These are phyloP conservation scores for Schoenoplectus tabernaemontani DNA, from an alignment of 202 grass and related monocot species.

Conservation along the genomic window DNA sequence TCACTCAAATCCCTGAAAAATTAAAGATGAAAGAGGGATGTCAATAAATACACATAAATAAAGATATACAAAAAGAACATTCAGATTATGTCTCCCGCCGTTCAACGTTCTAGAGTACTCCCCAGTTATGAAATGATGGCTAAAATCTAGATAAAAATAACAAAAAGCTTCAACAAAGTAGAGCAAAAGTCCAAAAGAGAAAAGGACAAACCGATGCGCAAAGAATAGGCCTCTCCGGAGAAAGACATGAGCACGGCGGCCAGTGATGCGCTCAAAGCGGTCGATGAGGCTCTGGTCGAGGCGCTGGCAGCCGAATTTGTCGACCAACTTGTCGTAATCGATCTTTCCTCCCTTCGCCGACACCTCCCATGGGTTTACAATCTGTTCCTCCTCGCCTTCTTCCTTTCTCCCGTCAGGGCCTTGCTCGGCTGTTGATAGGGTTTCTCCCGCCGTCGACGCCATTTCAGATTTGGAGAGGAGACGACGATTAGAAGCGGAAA, in stretches of 20 bases:
- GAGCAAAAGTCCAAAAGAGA: background rate
- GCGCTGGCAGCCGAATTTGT: conserved; percentile 88
- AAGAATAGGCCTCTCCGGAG: conserved; percentile 91
- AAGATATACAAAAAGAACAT: background rate
- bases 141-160: background rate
- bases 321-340: conserved; percentile 97
- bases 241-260: conserved; percentile 48
- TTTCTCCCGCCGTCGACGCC: background rate
- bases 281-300: conserved; percentile 48
- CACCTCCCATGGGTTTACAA: conserved; percentile 95
- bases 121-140: background rate
- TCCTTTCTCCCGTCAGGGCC: background rate
- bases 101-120: background rate
- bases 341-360: conserved; percentile 71
- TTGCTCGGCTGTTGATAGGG: conserved; percentile 1
- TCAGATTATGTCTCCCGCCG: background rate
- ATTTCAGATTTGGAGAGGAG: background rate
- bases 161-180: background rate
- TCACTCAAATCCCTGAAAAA: conserved; percentile 65
- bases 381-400: conserved; percentile 46
- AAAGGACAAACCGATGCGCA: conserved; percentile 48
- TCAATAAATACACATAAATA: background rate
- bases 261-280: conserved; percentile 52
- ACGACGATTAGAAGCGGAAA: background rate
- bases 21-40: background rate